These are phyloP conservation scores for Cryptosporidium sp. DNA, from an alignment of 169 alveolate species.

Conservation along the genomic window DNA sequence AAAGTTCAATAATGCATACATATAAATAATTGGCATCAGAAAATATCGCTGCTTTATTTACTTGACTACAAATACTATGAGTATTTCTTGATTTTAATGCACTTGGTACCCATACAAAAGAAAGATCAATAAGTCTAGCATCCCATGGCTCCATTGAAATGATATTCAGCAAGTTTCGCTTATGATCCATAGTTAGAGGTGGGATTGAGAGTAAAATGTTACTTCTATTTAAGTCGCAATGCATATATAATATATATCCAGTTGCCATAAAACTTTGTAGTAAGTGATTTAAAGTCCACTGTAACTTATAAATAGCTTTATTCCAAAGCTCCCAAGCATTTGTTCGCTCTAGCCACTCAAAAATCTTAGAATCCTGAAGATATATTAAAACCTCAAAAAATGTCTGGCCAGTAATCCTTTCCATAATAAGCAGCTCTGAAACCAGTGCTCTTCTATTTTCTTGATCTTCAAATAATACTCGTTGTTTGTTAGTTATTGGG, in stretches of 20 bases:
- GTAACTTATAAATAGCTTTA: slow-evolving; percentile 46
- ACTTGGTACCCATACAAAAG: slow-evolving; percentile 71
- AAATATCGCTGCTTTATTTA: slow-evolving; percentile 48
- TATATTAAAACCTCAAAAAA: slow-evolving; percentile 34
- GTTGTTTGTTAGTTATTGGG: slow-evolving; percentile 16
- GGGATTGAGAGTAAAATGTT: slow-evolving; percentile 56
- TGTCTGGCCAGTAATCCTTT: slow-evolving; percentile 62
- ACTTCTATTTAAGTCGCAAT: slow-evolving; percentile 73
- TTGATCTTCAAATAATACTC: slow-evolving; percentile 46
- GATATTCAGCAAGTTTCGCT: slow-evolving; percentile 22
- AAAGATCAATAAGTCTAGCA: slow-evolving; percentile 50
- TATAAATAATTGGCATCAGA: slow-evolving; percentile 51
- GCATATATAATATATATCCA: slow-evolving; percentile 68
- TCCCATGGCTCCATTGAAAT: slow-evolving; percentile 59
- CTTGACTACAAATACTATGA: slow-evolving; percentile 51
- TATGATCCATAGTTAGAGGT: slow-evolving; percentile 50
- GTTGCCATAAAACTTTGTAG: slow-evolving; percentile 59
- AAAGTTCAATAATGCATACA: slow-evolving; percentile 30
- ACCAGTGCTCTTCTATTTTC: slow-evolving; percentile 56
- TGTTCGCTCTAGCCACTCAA: slow-evolving; percentile 46
- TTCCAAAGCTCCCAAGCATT: slow-evolving; percentile 63
- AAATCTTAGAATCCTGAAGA: slow-evolving; percentile 26
- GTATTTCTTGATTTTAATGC: slow-evolving; percentile 53
- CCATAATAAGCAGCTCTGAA: slow-evolving; percentile 69
- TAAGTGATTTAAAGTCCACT: slow-evolving; percentile 52